Evolutionary conservation across 1,139 yeast genomes (phyloP).

Genomic region (Debaryomycetaceae sp.): DNA sequence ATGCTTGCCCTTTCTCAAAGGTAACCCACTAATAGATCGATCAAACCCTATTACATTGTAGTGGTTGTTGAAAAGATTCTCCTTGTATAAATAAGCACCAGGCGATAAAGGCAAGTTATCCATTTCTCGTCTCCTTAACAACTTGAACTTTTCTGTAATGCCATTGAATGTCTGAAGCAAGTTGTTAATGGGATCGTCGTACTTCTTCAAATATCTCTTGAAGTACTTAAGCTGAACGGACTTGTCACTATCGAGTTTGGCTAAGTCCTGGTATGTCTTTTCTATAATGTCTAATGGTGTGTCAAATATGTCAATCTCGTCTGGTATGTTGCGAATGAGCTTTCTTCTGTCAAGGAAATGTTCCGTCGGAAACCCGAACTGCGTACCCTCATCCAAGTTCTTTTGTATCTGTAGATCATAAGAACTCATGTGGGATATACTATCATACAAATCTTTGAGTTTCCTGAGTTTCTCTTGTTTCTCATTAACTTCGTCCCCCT

Average conservation of each 20-base stretch:
- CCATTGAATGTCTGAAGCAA: conserved; percentile 38
- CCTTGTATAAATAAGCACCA: conserved; percentile 25
- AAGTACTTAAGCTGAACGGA: conserved; percentile 39
- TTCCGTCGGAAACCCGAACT: conserved; percentile 31
- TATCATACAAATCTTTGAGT: conserved; percentile 15
- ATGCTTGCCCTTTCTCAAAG: conserved; percentile 29
- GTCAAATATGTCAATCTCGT: conserved; percentile 34
- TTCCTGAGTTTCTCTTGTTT: conserved; percentile 4
- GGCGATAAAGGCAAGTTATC: conserved; percentile 28
- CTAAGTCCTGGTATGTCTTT: conserved; percentile 31
- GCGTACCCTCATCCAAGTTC: conserved; percentile 36
- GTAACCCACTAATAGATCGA: conserved; percentile 38
- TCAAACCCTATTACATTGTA: conserved; percentile 48
- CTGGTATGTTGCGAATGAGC: conserved; percentile 34
- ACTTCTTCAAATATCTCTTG: conserved; percentile 28
- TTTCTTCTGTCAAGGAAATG: conserved; percentile 37
- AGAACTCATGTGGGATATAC: conserved; percentile 37
- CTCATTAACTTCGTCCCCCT: conserved; percentile 2
- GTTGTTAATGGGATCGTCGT: conserved; percentile 31
- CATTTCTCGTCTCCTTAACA: conserved; percentile 33
- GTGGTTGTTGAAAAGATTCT: conserved; percentile 30
- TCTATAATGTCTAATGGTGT: conserved; percentile 19
- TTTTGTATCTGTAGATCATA: conserved; percentile 37
- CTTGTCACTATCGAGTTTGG: conserved; percentile 36
- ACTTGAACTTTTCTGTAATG: conserved; percentile 33